Base-by-base conservation (phyloP, 2,329 filamentous ascomycete genomes). In the Seiridium cupressi region DNA sequence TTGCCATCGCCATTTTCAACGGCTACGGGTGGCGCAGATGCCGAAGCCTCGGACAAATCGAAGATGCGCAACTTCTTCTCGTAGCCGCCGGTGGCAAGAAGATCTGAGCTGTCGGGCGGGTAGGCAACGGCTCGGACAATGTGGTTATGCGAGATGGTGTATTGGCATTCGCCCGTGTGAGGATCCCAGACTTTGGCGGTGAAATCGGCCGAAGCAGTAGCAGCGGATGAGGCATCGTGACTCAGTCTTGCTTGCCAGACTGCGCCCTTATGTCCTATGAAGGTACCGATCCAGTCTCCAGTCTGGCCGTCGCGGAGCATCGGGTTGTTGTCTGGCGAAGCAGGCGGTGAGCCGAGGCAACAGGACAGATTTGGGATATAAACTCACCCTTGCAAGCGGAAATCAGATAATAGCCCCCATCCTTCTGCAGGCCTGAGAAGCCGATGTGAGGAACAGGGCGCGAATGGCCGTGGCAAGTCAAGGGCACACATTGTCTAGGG, bases 181-280 rank as follows among this genome's bases (percentile, higher is more conserved):
- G 95, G 97, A 70, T 99, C 93, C 95, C 96, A 99, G 57, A 99
- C 89, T 76, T 96, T 97, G 54, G 92, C 92, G 60, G 92, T 95
- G 74, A 99, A 99, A 74, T 99, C 95, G 55, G 95, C 95, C 55
- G 93, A 96, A 51, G 92, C 95, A 40, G 96, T 98, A 8, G 93
- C 95, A 60, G 95, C 94, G 53, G 93, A 89, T 34, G 87, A 88
- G 47, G 93, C 92, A 77, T 98, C 93, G 26, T 91, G 88, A 57
- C 93, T 97, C 42, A 99, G 83, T 68, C 93, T 87, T 58, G 93
- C 92, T 79, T 97, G 93, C 93, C 95, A 99, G 62, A 98, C 94
- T 44, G 95, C 95, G 64, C 95, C 95, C 78, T 99, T 98, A 81
- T 99, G 95, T 46, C 95, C 95, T 69, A 99, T 89, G 73, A 98